These are phyloP conservation scores for Neurospora pannonica DNA, from an alignment of 495 filamentous ascomycete species.

Conservation along the genomic window DNA sequence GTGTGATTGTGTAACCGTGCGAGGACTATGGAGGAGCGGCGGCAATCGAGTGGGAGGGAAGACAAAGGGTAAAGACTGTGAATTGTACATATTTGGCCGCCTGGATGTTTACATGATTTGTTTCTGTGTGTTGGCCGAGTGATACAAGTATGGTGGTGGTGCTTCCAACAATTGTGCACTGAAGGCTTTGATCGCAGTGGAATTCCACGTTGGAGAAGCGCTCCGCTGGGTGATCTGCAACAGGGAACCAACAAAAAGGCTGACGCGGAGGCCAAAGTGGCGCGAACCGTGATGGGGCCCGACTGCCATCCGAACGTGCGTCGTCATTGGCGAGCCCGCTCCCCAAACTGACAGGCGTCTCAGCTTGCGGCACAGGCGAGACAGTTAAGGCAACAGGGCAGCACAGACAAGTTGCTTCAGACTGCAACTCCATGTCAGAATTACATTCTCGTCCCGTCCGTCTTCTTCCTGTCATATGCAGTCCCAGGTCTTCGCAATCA, in stretches of 20 bases:
- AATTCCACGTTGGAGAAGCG: not conserved
- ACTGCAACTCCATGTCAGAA: not conserved
- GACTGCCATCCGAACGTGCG: not conserved
- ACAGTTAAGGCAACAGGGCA: not conserved
- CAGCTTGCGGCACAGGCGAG: slow-evolving; percentile 14
- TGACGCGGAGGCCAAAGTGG: not conserved
- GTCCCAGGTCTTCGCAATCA: not conserved
- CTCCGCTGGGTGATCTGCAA: not conserved
- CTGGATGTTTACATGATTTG: not conserved
- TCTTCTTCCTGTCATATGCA: not conserved
- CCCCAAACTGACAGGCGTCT: slow-evolving; percentile 5
- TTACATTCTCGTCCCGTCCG: not conserved
- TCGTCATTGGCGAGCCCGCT: not conserved
- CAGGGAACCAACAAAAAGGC: not conserved
- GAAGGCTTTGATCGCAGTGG: not conserved
- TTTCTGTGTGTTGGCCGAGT: not conserved
- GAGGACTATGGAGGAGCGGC: not conserved
- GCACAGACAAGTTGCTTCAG: not conserved
- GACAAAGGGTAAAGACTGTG: not conserved
- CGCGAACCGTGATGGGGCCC: not conserved
- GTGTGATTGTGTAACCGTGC: not conserved
- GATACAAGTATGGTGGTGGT: not conserved
- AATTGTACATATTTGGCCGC: not conserved
- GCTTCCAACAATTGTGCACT: not conserved
- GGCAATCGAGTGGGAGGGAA: not conserved